phyloP scores from a whole-genome alignment of 1,284 basidiomycete genomes.

The Cryptococcus sp. region DNA sequence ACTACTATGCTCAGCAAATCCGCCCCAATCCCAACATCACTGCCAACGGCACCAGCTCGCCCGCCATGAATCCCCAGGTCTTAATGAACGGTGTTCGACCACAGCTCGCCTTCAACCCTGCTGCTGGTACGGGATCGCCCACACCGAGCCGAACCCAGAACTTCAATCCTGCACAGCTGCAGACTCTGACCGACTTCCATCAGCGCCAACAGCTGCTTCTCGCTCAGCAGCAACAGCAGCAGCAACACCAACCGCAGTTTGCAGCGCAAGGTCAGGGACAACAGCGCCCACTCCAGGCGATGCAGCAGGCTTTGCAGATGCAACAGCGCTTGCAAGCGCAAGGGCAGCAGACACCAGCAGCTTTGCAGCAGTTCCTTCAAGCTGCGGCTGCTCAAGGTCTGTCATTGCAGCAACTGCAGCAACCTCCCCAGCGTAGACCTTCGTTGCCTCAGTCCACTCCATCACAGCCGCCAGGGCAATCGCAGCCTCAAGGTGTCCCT shows the following conservation, averaged over 20 bases:
- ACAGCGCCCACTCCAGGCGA: slow-evolving; percentile 2
- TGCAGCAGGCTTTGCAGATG: slow-evolving; percentile 3
- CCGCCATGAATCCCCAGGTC: slow-evolving; percentile 1
- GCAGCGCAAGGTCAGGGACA: slow-evolving; percentile 1
- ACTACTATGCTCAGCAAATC: slow-evolving; percentile 8
- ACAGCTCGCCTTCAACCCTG: slow-evolving; percentile 4
- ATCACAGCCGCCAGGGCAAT: slow-evolving; percentile 2
- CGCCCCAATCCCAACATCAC: background rate
- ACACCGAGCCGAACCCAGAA: slow-evolving; percentile 9
- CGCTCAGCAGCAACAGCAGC: slow-evolving; percentile 10
- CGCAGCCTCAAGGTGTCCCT: slow-evolving; percentile 13
- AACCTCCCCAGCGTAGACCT: slow-evolving; percentile 15
- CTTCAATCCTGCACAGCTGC: slow-evolving; percentile 19
- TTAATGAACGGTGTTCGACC: slow-evolving; percentile 10
- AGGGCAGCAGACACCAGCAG: slow-evolving; percentile 8
- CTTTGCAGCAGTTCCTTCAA: slow-evolving; percentile 11
- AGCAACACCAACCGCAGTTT: slow-evolving; percentile 1
- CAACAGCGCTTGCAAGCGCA: slow-evolving; percentile 7
- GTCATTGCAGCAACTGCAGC: slow-evolving; percentile 16
- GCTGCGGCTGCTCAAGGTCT: slow-evolving; percentile 8
- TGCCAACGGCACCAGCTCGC: slow-evolving; percentile 6
- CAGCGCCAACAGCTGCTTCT: slow-evolving; percentile 15
- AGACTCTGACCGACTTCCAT: slow-evolving; percentile 23
- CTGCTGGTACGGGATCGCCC: slow-evolving; percentile 7
- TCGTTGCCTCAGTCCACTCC: background rate